A percentile compares a stretch with the other conserved stretches of the same genome.
phyloP scores from a whole-genome alignment of 352 stramenopile species.

The Globisporangium irregulare region DNA sequence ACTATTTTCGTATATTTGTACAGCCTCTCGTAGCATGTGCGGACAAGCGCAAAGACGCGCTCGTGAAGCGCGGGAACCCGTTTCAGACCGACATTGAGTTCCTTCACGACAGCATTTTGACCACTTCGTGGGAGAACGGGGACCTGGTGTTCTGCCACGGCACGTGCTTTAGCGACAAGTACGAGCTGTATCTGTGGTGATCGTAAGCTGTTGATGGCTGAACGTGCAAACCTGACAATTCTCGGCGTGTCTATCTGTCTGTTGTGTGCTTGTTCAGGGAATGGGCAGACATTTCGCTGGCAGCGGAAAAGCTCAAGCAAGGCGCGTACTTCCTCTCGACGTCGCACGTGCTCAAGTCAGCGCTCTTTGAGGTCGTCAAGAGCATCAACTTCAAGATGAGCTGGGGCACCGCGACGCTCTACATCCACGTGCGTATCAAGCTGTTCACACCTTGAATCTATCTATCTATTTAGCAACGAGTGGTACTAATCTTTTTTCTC shows the following conservation, averaged over 20 bases:
- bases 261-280: slow-evolving; percentile 33
- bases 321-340: slow-evolving; percentile 83
- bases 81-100: slow-evolving; percentile 73
- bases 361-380: slow-evolving; percentile 82
- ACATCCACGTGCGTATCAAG: slow-evolving; percentile 70
- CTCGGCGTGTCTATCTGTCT: neutral
- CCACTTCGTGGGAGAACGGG: slow-evolving; percentile 64
- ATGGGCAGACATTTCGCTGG: slow-evolving; percentile 75
- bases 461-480: neutral
- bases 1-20: neutral
- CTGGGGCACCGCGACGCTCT: slow-evolving; percentile 78
- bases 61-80: slow-evolving; percentile 32
- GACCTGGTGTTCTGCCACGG: slow-evolving; percentile 84
- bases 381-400: slow-evolving; percentile 76
- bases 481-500: neutral
- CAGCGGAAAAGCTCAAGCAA: slow-evolving; percentile 81
- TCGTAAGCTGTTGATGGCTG: neutral
- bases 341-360: slow-evolving; percentile 71
- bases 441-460: neutral
- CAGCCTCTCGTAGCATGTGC: slow-evolving; percentile 72
- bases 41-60: slow-evolving; percentile 61
- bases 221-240: neutral
- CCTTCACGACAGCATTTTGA: slow-evolving; percentile 59
- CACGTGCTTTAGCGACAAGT: slow-evolving; percentile 84
- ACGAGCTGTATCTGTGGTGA: slow-evolving; percentile 16